Evolutionary conservation across 2,329 filamentous ascomycete genomes (phyloP).

Genomic region (Torrubiella hemipterigena): DNA sequence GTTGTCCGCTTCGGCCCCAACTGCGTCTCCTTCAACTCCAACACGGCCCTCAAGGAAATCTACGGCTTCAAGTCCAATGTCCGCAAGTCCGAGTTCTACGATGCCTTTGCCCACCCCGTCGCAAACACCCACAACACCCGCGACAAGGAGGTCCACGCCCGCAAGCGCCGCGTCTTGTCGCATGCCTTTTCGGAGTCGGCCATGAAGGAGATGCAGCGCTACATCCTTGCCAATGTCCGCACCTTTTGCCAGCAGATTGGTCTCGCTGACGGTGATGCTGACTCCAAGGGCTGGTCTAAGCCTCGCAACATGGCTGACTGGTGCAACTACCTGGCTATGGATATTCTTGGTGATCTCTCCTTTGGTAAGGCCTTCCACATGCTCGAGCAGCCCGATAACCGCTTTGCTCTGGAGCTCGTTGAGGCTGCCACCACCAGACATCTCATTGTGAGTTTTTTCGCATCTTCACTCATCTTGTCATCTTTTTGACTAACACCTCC

Average conservation of each 20-base stretch:
- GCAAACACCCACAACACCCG: conserved; percentile 64
- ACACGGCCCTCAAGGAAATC: conserved; percentile 53
- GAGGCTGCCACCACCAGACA: conserved; percentile 57
- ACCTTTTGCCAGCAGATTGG: conserved; percentile 51
- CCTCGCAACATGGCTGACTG: conserved; percentile 51
- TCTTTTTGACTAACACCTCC: background rate
- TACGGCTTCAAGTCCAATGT: conserved; percentile 53
- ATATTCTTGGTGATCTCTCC: conserved; percentile 48
- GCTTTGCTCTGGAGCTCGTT: conserved; percentile 55
- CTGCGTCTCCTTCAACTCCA: conserved; percentile 65
- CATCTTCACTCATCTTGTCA: background rate
- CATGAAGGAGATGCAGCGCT: conserved; percentile 55
- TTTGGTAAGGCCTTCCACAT: conserved; percentile 52
- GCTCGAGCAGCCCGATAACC: conserved; percentile 46
- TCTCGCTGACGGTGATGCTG: conserved; percentile 22
- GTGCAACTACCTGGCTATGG: conserved; percentile 52
- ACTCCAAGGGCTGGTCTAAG: conserved; percentile 42
- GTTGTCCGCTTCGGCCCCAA: conserved; percentile 71
- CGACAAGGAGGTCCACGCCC: conserved; percentile 55
- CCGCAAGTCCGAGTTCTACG: conserved; percentile 60
- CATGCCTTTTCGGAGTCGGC: conserved; percentile 59
- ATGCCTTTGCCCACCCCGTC: conserved; percentile 58
- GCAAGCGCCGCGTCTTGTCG: conserved; percentile 59
- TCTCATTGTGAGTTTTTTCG: conserved; percentile 42
- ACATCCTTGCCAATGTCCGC: conserved; percentile 54